Conservation (phyloP, 345 rosid species). For the Linum tenue region DNA sequence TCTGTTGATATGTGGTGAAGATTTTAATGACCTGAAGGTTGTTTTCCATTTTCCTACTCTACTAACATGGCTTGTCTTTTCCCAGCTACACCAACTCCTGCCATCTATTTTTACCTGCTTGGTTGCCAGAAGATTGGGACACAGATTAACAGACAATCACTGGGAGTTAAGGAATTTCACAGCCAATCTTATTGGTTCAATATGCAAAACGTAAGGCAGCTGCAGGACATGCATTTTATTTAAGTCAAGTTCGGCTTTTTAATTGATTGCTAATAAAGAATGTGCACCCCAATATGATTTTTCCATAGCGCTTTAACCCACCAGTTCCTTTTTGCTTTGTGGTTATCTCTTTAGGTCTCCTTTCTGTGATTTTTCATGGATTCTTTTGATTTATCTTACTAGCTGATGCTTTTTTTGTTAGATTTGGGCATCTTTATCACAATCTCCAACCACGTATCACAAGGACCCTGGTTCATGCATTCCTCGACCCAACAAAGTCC, state of each 20-base stretch:
- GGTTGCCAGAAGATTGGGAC: constrained; percentile 60
- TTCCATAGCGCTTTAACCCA: too few species aligned
- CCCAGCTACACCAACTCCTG: constrained; percentile 79
- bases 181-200: constrained; percentile 52
- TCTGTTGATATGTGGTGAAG: background rate
- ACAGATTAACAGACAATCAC: constrained; percentile 54
- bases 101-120: constrained; percentile 74
- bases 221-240: constrained; percentile 5
- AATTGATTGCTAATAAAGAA: background rate
- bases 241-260: constrained; percentile 1
- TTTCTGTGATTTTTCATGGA: constrained; percentile 1
- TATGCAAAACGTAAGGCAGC: constrained; percentile 55
- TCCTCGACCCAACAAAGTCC: constrained; percentile 72
- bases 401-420: constrained; percentile 22
- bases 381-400: constrained; percentile 10
- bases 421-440: constrained; percentile 84
- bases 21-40: constrained; percentile 2
- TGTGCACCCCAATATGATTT: too few species aligned
- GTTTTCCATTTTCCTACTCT: background rate
- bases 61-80: constrained; percentile 9
- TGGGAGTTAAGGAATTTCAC: constrained; percentile 77
- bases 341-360: background rate
- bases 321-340: too few species aligned
- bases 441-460: constrained; percentile 67
- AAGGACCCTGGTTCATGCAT: constrained; percentile 77